Evolutionary conservation across 805 yeast species (phyloP).

Genomic region (Kazachstania bromeliacearum): DNA sequence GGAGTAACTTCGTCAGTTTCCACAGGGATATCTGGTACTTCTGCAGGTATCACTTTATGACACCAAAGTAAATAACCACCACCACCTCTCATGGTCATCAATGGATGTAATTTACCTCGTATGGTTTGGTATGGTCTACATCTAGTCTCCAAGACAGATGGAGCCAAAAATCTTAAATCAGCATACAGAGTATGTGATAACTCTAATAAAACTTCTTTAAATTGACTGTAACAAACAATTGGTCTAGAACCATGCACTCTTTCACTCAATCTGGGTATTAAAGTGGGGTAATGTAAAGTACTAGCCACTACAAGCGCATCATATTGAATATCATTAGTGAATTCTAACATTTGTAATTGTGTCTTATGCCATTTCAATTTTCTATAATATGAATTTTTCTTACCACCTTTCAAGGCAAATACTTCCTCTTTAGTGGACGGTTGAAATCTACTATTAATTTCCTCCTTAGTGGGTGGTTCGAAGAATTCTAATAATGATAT

Average conservation of each 20-base stretch:
- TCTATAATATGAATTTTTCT: conserved; percentile 58
- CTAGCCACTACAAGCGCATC: conserved; percentile 71
- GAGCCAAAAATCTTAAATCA: conserved; percentile 70
- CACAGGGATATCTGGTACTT: conserved; percentile 15
- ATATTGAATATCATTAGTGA: conserved; percentile 44
- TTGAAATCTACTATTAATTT: conserved; percentile 35
- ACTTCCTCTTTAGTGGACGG: conserved; percentile 41
- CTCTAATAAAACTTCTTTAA: conserved; percentile 69
- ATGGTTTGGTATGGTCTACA: conserved; percentile 86
- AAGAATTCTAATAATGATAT: conserved; percentile 72
- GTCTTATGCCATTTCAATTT: conserved; percentile 41
- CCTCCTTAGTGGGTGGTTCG: conserved; percentile 52
- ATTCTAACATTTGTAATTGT: conserved; percentile 37
- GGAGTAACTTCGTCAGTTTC: neutral
- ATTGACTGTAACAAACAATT: conserved; percentile 70
- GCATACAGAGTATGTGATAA: conserved; percentile 53
- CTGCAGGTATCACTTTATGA: conserved; percentile 59
- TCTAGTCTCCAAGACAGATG: conserved; percentile 70
- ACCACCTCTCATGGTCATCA: conserved; percentile 86
- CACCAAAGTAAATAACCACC: conserved; percentile 86
- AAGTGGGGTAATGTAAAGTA: conserved; percentile 57
- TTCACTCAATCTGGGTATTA: conserved; percentile 54
- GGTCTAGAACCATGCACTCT: conserved; percentile 80
- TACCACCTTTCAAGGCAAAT: conserved; percentile 45
- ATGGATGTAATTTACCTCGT: conserved; percentile 89